Conservation (phyloP, 2,329 filamentous ascomycete genomes). For the Nothophoma quercina region DNA sequence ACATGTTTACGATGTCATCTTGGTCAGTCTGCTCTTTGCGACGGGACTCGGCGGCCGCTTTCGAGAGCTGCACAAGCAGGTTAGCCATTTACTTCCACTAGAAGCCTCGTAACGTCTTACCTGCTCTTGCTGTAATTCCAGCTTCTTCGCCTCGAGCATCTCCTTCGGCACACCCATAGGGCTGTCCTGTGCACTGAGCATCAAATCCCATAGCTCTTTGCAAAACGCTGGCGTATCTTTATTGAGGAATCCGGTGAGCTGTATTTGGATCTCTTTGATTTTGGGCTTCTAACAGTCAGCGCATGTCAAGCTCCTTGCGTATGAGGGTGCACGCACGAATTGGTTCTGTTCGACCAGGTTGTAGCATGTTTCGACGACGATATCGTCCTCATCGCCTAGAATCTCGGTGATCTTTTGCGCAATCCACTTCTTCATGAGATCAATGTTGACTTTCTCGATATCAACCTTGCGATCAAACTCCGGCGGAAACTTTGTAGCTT, state of each 20-base stretch:
- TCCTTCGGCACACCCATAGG: conserved; percentile 93
- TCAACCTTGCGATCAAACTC: conserved; percentile 97
- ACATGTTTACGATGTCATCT: conserved; percentile 72
- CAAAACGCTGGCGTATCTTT: conserved; percentile 90
- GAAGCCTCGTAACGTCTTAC: conserved; percentile 56
- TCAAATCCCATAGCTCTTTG: conserved; percentile 91
- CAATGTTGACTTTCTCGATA: conserved; percentile 95
- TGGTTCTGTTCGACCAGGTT: conserved; percentile 75
- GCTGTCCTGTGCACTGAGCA: conserved; percentile 87
- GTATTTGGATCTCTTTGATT: conserved; percentile 93
- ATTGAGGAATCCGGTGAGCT: conserved; percentile 92
- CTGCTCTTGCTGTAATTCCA: conserved; percentile 94
- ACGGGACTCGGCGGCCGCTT: conserved; percentile 76
- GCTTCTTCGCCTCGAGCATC: conserved; percentile 93
- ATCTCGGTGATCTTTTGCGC: conserved; percentile 86
- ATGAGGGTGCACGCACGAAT: conserved; percentile 66
- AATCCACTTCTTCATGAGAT: conserved; percentile 99
- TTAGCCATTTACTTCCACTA: conserved; percentile 25
- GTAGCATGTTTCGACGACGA: conserved; percentile 86
- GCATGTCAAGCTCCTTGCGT: not conserved
- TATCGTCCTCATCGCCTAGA: conserved; percentile 91
- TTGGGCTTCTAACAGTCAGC: conserved; percentile 72
- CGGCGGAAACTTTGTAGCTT: conserved; percentile 89
- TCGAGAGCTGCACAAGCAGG: conserved; percentile 73
- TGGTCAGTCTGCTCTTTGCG: conserved; percentile 69